Evolutionary conservation across 2,329 filamentous ascomycete genomes (phyloP), one percentile per base, ranked within the genome.

Genomic region (Aspergillus brasiliensis): DNA sequence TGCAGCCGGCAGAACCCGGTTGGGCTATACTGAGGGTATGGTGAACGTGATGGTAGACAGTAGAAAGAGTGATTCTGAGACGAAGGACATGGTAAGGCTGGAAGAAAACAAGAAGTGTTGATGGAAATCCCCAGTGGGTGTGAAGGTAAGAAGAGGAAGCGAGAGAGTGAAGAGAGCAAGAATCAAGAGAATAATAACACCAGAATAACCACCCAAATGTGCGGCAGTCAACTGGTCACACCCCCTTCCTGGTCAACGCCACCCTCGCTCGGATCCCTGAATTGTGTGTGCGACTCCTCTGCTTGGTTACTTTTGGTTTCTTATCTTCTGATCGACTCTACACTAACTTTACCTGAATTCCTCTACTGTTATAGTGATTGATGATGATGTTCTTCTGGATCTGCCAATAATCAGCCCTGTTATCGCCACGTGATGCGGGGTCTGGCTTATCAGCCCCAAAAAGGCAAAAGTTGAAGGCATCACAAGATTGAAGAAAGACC

Each of bases 401-500:
- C 21, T 48, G 37, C 54, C 62, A 65, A 63, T 62, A 15, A 59
- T 37, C 44, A 11, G 8, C 2, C 2, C 3, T 3, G 51, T 53
- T 65, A 64, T 65, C 65, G 11, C 58, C 65, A 66, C 63, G 63
- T 66, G 65, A 66, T 62, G 65, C 63, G 65, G 65, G 63, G 65
- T 53, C 19, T 28, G 21, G 57, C 59, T 66, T 62, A 66, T 66
- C 64, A 28, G 28, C 49, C 38, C 21, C 17, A 44, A 44, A 44
- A 42, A 28, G 13, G 23, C 21, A 13, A 21, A 21, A 27, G 38
- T 42, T 42, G 38, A 42, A 42, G 38, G 38, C 38, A 51, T 34
- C 31, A 34, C 31, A 61, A 56, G 21, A 28, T 48, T 31, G 38
- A 44, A 13, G 11, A 13, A 11, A 31, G 28, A 34, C 31, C 13